phyloP scores from a whole-genome alignment of 2,329 filamentous ascomycete species.

The Cadophora sp. region DNA sequence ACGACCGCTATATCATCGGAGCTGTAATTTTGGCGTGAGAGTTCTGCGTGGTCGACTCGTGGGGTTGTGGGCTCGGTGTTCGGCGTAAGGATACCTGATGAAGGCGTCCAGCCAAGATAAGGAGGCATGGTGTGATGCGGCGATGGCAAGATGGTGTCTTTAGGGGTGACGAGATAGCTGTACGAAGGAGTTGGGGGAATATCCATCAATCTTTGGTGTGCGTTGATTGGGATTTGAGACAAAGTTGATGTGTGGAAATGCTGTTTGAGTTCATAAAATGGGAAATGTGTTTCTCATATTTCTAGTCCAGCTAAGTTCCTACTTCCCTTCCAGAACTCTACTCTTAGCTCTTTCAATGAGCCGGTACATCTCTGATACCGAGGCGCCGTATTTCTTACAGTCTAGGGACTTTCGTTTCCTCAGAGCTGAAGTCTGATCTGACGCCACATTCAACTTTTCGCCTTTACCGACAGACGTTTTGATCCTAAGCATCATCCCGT shows the following conservation, averaged over 20 bases:
- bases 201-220: background rate
- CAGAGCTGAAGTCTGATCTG: background rate
- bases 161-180: background rate
- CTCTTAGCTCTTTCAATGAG: background rate
- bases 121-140: background rate
- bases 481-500: background rate
- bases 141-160: too few relatives aligned
- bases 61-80: slow-evolving; percentile 2
- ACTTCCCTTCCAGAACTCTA: background rate
- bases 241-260: background rate
- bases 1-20: slow-evolving; percentile 4
- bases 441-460: background rate
- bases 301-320: background rate
- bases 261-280: background rate
- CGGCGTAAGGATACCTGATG: background rate
- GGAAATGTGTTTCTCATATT: background rate
- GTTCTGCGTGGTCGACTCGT: background rate
- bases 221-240: background rate
- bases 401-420: background rate
- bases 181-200: too few relatives aligned
- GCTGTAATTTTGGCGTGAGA: background rate
- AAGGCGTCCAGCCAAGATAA: background rate
- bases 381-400: background rate
- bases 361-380: background rate
- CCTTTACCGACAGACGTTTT: background rate